Evolutionary conservation across 495 filamentous ascomycete genomes (phyloP).

Genomic region (Podospora bellae-mahoneyi): DNA sequence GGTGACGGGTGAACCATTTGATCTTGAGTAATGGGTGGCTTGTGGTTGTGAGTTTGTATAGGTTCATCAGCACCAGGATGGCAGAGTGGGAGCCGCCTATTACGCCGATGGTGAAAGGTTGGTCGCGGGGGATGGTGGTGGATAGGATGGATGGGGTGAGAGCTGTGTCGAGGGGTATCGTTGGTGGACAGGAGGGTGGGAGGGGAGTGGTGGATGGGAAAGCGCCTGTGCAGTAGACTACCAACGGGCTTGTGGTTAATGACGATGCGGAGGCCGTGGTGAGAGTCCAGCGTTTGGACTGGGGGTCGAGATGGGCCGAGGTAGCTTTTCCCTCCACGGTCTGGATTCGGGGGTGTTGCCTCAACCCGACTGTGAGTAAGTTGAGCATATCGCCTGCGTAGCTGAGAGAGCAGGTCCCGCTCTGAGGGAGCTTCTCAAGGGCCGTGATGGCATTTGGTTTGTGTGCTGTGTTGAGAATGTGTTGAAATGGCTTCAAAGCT

Average conservation of each 20-base stretch:
- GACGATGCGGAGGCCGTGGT: neutral
- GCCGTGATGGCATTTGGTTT: constrained; percentile 17
- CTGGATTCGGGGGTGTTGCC: constrained; percentile 16
- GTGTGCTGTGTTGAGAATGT: constrained; percentile 14
- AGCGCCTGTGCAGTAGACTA: constrained; percentile 28
- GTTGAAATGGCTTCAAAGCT: constrained; percentile 13
- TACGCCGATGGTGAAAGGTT: constrained; percentile 20
- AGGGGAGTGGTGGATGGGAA: constrained; percentile 5
- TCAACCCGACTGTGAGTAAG: constrained; percentile 53
- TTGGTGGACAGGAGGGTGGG: neutral
- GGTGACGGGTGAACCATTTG: constrained; percentile 25
- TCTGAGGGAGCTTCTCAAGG: constrained; percentile 10
- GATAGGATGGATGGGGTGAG: constrained; percentile 14
- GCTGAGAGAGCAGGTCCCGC: constrained; percentile 21
- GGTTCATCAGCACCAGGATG: constrained; percentile 42
- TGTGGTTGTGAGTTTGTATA: constrained; percentile 44
- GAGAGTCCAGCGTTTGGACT: constrained; percentile 17
- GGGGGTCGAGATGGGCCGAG: neutral
- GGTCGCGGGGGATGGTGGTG: constrained; percentile 1
- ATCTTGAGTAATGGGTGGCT: constrained; percentile 39
- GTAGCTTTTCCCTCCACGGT: constrained; percentile 9
- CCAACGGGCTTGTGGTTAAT: constrained; percentile 12
- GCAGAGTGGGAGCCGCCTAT: constrained; percentile 29
- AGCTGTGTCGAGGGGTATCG: constrained; percentile 15
- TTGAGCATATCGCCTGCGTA: constrained; percentile 42